Evolutionary conservation across 176 grass and related monocot species (phyloP), one percentile per base, ranked within the genome.

Genomic region (Oryza australiensis): DNA sequence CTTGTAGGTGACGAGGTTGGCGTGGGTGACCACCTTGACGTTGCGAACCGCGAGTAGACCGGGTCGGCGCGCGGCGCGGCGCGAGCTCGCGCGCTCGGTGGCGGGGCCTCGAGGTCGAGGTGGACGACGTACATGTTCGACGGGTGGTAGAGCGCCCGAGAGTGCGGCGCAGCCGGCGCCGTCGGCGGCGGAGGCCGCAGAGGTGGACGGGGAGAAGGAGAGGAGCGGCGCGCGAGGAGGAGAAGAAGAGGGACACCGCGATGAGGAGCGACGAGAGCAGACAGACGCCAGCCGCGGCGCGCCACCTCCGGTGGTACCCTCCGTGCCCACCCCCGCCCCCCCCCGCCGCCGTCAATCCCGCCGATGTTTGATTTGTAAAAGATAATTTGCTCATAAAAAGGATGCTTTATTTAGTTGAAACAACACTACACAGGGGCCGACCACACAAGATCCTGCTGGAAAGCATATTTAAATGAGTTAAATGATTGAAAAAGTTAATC

Each of bases 1-100:
- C 8, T 91, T 85, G 81, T 97, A 97, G 75, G 94, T 97, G 53
- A 97, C 91, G 3, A 97, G 89, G 81, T 97, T 97, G 7, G 91
- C 94, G 43, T 80, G 87, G n/a, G 91, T 88, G 66, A 97, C 82
- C 68, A 94, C 86, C 86, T 16, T 86, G 64, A 97, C 91, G 81
- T 97, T 97, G 14, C 85, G 59, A 92, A 91, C 18, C 77, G 81
- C 6, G 89, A n/a, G 79, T 92, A 94, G 60, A 94, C 85, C 24
- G 86, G 49, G 85, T 93, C 84, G 0, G 82, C 42, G 11, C 81
- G 78, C 26, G 92, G 13, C 0, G 87, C 84, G 11, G 88, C 43
- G 86, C 85, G 63, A 97, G 80, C 28, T 91, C 89, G 84, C 74
- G 45, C 91, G 87, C 85, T 97, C 94, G 48, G 74, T 45, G 9